Evolutionary conservation across 192 early-diverging fungal species (phyloP).

Genomic region (Backusella morwellensis): DNA sequence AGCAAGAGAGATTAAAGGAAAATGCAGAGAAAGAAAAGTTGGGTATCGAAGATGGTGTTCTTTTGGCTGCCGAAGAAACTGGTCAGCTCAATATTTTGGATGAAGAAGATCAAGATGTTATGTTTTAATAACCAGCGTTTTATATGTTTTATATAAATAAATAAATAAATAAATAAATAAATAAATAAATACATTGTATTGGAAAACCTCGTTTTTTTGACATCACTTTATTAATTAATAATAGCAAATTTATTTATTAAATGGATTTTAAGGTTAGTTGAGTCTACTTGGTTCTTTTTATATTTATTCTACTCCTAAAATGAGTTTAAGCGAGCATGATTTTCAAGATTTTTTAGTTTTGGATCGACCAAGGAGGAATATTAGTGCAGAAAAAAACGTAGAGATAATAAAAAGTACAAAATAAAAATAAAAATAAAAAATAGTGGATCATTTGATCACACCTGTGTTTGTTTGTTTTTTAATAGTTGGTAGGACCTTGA

Average conservation of each 20-base stretch:
- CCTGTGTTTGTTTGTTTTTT: not conserved
- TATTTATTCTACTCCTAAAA: not conserved
- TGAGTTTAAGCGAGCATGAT: not conserved
- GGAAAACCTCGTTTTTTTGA: no score
- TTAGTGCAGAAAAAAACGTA: not conserved
- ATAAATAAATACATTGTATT: no score
- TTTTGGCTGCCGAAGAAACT: conserved; percentile 32
- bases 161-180: not conserved
- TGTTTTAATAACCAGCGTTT: conserved; percentile 11
- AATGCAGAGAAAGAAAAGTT: conserved; percentile 11
- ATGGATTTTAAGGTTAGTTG: not conserved
- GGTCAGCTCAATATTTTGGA: conserved; percentile 35
- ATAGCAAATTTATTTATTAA: no score
- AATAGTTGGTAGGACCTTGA: not conserved
- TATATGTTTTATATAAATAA: not conserved
- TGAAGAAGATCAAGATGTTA: conserved; percentile 33
- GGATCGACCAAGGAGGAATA: not conserved
- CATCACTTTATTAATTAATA: no score
- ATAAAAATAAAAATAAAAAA: not conserved
- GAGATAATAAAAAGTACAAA: not conserved
- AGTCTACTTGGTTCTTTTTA: not conserved
- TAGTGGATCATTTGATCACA: not conserved
- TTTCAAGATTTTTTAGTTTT: not conserved
- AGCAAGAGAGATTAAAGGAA: conserved; percentile 35
- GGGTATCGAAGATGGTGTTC: not conserved